phyloP scores from a whole-genome alignment of 2,329 filamentous ascomycete genomes.

The Xylariales sp. region DNA sequence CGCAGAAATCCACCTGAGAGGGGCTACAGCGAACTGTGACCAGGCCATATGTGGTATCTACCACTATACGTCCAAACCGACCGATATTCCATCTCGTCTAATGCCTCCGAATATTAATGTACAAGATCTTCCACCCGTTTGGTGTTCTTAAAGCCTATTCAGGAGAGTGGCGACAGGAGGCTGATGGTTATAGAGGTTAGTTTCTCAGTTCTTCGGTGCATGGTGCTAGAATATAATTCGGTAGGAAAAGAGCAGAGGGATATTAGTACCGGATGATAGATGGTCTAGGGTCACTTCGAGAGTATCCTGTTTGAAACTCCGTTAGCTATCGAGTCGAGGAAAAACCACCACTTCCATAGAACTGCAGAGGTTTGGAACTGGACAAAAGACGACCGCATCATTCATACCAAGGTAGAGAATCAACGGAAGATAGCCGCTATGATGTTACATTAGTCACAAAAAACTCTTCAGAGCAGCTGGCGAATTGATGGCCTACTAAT shows the following conservation, averaged over 20 bases:
- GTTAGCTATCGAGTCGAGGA: constrained; percentile 1
- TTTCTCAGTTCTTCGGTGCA: neutral
- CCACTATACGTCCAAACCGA: neutral
- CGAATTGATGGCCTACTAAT: constrained; percentile 78
- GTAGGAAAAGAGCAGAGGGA: neutral
- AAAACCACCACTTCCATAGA: too few species aligned
- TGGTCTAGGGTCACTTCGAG: constrained; percentile 86
- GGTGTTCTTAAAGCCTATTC: constrained; percentile 19
- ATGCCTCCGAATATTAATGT: constrained; percentile 3
- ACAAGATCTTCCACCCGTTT: constrained; percentile 6
- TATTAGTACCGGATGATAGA: constrained; percentile 54
- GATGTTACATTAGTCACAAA: too few species aligned
- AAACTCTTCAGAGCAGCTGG: too few species aligned
- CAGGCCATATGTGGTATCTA: constrained; percentile 1
- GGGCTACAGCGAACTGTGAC: neutral
- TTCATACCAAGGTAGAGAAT: constrained; percentile 89
- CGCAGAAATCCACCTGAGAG: neutral
- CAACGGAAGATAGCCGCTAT: constrained; percentile 88
- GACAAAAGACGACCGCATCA: constrained; percentile 6
- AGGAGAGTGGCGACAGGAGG: constrained; percentile 62
- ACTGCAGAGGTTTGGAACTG: constrained; percentile 5
- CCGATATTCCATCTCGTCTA: constrained; percentile 5
- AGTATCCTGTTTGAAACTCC: constrained; percentile 62
- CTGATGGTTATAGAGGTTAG: constrained; percentile 30
- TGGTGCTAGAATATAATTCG: too few species aligned